Percentiles rank a stretch among this genome's conserved stretches.
phyloP scores from a whole-genome alignment of 148 eudicot genomes.

The Selenicereus undatus region DNA sequence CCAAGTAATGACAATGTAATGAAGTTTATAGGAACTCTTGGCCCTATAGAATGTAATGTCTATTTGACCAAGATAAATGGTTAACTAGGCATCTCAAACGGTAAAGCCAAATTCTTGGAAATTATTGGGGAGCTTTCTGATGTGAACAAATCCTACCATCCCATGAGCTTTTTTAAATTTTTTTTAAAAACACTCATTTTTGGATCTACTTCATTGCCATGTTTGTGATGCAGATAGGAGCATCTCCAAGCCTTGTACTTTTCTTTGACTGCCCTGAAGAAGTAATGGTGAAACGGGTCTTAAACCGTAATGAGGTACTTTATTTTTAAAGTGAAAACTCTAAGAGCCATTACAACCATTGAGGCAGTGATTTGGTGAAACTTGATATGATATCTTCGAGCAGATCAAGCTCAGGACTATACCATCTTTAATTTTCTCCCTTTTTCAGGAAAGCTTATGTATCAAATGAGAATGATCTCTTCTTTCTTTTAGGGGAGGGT shows the following conservation, averaged over 20 bases:
- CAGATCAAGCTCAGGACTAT: constrained; percentile 1
- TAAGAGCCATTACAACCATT: not conserved
- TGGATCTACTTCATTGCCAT: not conserved
- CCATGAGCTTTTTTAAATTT: no score
- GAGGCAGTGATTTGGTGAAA: not conserved
- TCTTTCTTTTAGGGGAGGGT: constrained; percentile 60
- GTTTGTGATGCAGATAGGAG: constrained; percentile 52
- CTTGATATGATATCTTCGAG: not conserved
- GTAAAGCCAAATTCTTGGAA: not conserved
- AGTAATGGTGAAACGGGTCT: constrained; percentile 82
- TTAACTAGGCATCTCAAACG: not conserved
- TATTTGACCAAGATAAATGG: not conserved
- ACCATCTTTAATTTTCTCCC: not conserved
- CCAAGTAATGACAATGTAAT: not conserved
- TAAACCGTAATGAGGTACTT: constrained; percentile 76
- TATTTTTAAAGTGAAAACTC: not conserved
- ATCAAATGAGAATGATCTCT: constrained; percentile 18
- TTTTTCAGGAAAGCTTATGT: constrained; percentile 8
- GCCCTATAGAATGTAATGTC: not conserved
- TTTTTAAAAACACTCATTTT: not conserved
- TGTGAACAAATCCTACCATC: not conserved
- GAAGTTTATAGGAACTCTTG: not conserved
- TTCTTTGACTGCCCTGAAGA: constrained; percentile 94
- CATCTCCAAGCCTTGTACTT: constrained; percentile 80
- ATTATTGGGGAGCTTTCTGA: not conserved